Base-by-base conservation (phyloP, 2,329 filamentous ascomycete species). In the Neofusicoccum kwambonambiense region DNA sequence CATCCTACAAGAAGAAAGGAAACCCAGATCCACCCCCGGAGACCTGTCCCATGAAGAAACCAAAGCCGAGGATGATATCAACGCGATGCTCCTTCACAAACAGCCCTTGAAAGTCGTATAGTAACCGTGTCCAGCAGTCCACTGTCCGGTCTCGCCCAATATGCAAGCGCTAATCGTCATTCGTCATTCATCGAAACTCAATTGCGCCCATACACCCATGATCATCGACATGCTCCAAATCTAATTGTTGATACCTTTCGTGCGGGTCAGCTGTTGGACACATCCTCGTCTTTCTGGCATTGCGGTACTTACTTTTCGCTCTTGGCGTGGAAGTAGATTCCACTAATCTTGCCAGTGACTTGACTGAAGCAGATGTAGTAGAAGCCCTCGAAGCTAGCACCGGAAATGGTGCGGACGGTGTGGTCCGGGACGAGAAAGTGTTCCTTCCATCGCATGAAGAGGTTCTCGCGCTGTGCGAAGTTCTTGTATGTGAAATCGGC, bases 341-440 rank as follows among this genome's bases (percentile, higher is more conserved):
- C 95, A 73, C 88, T 93, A 45, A 99, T 90, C 68, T 86, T 89
- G 7, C 94, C 95, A 68, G 89, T 86, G 56, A 92, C 82, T 78
- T 98, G 94, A 77, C 98, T 97, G 81, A 98, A 98, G 80, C 93
- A 97, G 70, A 99, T 98, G 74, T 99, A 99, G 77, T 98, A 99
- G 76, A 99, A 99, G 0, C 95, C 95, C 75, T 99, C 95, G 67
- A 98, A 99, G 74, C 94, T 98, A 7, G 95, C 95, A 17, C 95
- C 95, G 39, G 88, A 91, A 67, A 99, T 97, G 11, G 91, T 96
- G 67, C 90, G 87, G 19, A 98, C 93, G 15, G 91, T 87, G 76
- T 99, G 95, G 73, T 99, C 93, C 1, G 95, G 95, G 0, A 99
- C 95, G 0, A 99, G 82, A 73, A 99, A 99, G 72, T 96, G 93